Evolutionary conservation across 331 rosid species (phyloP).

Genomic region (Quercus phellos): DNA sequence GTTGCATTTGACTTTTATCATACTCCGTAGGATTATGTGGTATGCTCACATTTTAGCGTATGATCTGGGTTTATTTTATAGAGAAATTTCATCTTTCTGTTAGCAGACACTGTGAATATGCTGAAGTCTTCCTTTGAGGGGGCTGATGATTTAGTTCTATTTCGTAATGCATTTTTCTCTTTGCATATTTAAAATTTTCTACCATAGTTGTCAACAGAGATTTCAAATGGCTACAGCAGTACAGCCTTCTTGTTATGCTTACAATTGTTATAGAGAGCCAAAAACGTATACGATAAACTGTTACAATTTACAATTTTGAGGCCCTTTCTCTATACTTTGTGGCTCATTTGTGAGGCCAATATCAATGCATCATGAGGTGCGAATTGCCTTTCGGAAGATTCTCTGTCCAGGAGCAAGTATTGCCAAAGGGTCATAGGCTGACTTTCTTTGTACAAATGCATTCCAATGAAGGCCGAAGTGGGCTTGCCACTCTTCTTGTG

Average conservation of each 20-base stretch:
- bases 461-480: conserved; percentile 79
- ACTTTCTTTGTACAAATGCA: conserved; percentile 53
- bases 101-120: background rate
- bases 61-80: background rate
- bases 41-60: background rate
- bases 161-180: conserved; percentile 3
- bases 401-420: conserved; percentile 86
- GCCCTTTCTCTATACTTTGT: background rate
- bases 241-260: conserved; percentile 9
- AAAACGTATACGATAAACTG: conserved; percentile 18
- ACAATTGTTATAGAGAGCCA: conserved; percentile 26
- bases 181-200: background rate
- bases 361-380: conserved; percentile 14
- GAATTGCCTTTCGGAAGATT: conserved; percentile 65
- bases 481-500: conserved; percentile 60
- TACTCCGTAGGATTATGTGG: background rate
- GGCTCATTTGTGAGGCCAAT: conserved; percentile 1
- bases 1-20: background rate
- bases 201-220: background rate
- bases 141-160: background rate
- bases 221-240: background rate
- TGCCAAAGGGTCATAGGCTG: conserved; percentile 73
- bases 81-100: background rate
- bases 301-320: background rate
- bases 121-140: background rate